Percentiles rank a stretch among this genome's conserved stretches.
Conservation (phyloP, 1,284 basidiomycete genomes). For the Sporisorium scitamineum region DNA sequence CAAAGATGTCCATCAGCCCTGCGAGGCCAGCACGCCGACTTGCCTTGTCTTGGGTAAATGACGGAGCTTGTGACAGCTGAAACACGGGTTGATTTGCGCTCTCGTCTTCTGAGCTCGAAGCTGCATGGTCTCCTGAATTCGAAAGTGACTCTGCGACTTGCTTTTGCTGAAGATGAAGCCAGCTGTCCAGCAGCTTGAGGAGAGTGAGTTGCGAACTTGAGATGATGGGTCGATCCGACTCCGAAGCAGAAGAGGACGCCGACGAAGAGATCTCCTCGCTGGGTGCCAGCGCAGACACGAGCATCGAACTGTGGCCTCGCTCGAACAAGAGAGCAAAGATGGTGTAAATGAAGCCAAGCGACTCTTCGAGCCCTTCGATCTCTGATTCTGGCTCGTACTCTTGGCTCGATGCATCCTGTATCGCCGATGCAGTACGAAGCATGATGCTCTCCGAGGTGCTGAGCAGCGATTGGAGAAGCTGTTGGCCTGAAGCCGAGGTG, state of each 20-base stretch:
- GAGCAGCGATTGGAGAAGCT: constrained; percentile 29
- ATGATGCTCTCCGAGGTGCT: constrained; percentile 42
- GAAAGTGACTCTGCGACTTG: constrained; percentile 5
- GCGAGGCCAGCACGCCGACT: constrained; percentile 9
- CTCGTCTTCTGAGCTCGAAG: too few species aligned
- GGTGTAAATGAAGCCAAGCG: constrained; percentile 47
- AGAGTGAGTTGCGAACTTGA: constrained; percentile 46
- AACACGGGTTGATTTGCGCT: background rate
- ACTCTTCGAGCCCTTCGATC: constrained; percentile 31
- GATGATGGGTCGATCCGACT: constrained; percentile 26
- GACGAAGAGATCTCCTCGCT: constrained; percentile 17
- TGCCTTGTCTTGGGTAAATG: background rate
- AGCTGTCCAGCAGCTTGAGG: constrained; percentile 53
- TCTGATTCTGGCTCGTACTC: constrained; percentile 26
- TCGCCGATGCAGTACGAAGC: constrained; percentile 18
- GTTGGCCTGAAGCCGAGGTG: constrained; percentile 13
- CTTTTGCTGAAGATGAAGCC: constrained; percentile 39
- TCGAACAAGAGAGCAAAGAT: constrained; percentile 49
- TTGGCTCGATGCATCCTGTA: background rate
- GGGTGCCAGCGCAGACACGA: constrained; percentile 29
- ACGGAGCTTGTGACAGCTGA: background rate
- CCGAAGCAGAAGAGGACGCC: background rate
- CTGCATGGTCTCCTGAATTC: too few species aligned
- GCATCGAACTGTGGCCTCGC: constrained; percentile 20
- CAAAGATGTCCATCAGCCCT: constrained; percentile 25